Evolutionary conservation across 139 green algal species (phyloP).

Genomic region (Volvox africanus): DNA sequence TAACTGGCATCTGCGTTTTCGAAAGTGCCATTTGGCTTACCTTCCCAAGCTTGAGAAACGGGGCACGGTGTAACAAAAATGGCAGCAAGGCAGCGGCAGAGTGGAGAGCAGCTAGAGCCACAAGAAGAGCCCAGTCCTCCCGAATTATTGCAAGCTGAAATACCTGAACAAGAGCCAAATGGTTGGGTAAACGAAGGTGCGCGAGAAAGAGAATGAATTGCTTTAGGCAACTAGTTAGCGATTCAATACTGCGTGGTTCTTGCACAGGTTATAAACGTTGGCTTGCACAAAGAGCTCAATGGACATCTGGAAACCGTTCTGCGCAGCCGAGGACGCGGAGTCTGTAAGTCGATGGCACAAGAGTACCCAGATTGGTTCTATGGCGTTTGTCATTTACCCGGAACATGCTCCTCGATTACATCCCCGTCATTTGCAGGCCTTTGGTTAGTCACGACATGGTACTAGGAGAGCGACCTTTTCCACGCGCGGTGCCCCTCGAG

Average conservation of each 20-base stretch:
- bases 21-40: not conserved
- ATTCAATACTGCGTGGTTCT: too few species aligned
- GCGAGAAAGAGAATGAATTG: not conserved
- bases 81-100: not conserved
- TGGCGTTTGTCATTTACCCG: too few species aligned
- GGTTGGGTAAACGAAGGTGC: slow-evolving; percentile 33
- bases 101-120: not conserved
- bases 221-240: not conserved
- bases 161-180: not conserved
- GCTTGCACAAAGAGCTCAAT: not conserved
- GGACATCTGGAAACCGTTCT: slow-evolving; percentile 12
- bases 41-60: not conserved
- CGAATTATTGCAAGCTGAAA: not conserved
- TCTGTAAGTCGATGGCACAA: slow-evolving; percentile 2
- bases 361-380: too few species aligned
- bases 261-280: not conserved
- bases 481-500: slow-evolving; percentile 7
- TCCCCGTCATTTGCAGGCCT: not conserved
- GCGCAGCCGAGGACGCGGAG: not conserved
- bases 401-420: too few species aligned
- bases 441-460: slow-evolving; percentile 6
- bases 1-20: not conserved
- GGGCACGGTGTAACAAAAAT: not conserved
- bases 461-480: slow-evolving; percentile 25
- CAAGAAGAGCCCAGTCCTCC: not conserved